These are phyloP conservation scores for Coniochaeta prunicola DNA, from an alignment of 2,329 filamentous ascomycete species.

Conservation along the genomic window DNA sequence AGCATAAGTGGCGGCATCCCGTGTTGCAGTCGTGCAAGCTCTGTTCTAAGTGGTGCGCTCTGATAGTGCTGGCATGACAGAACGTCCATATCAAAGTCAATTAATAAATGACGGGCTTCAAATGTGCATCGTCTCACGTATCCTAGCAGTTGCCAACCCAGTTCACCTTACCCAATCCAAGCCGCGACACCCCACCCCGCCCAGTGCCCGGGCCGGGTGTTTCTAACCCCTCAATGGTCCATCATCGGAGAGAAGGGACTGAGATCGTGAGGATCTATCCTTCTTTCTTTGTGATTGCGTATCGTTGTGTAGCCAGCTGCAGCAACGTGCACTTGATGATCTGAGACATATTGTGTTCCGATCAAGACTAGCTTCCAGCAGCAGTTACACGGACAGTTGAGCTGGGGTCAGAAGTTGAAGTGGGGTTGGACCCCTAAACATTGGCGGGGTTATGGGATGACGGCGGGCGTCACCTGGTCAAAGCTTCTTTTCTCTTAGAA, in stretches of 20 bases:
- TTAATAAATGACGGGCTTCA: not conserved
- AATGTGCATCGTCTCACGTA: not conserved
- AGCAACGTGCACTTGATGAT: not conserved
- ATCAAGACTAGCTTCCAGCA: not conserved
- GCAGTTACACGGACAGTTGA: not conserved
- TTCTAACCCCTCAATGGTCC: too few relatives aligned
- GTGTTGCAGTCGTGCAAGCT: not conserved
- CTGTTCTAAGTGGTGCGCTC: not conserved
- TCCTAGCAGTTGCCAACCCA: not conserved
- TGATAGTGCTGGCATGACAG: not conserved
- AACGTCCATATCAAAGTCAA: not conserved
- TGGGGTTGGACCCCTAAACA: not conserved
- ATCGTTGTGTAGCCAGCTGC: too few relatives aligned
- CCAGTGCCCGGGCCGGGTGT: too few relatives aligned
- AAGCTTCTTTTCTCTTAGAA: not conserved
- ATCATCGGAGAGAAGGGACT: too few relatives aligned
- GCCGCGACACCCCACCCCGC: too few relatives aligned
- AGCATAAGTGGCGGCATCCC: not conserved
- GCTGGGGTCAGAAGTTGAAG: not conserved
- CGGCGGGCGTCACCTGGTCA: not conserved
- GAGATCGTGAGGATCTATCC: too few relatives aligned
- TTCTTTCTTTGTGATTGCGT: too few relatives aligned
- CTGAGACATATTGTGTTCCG: not conserved
- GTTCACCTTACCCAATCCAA: too few relatives aligned
- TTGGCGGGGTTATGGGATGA: not conserved